These are phyloP conservation scores for Penicillium palitans DNA, from an alignment of 2,329 filamentous ascomycete genomes.

Conservation along the genomic window DNA sequence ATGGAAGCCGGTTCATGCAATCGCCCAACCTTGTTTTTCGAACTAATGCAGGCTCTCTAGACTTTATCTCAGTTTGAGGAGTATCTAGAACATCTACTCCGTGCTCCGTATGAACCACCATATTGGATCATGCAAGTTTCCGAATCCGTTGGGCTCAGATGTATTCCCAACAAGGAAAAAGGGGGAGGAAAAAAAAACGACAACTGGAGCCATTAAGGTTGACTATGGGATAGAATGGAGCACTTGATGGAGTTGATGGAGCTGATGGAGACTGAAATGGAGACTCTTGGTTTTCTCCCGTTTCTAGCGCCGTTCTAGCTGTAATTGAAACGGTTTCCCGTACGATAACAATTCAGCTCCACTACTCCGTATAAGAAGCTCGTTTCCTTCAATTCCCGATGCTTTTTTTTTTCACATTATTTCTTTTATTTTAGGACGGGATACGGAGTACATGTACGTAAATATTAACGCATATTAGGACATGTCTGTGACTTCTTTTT, in stretches of 20 bases:
- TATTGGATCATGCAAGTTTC: constrained; percentile 11
- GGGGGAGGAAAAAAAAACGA: neutral
- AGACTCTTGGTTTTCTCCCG: constrained; percentile 15
- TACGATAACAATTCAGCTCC: constrained; percentile 14
- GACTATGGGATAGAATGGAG: constrained; percentile 5
- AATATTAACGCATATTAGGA: neutral
- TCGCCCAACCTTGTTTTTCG: constrained; percentile 25
- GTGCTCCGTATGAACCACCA: constrained; percentile 10
- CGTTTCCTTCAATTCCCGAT: neutral
- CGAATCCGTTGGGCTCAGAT: neutral
- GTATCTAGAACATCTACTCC: neutral
- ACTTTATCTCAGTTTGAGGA: neutral
- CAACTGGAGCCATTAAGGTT: constrained; percentile 7
- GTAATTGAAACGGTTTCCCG: constrained; percentile 25
- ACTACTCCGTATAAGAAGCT: constrained; percentile 23
- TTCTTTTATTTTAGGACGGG: neutral
- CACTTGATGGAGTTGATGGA: neutral
- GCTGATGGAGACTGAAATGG: neutral
- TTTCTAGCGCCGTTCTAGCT: constrained; percentile 32
- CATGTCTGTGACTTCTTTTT: neutral
- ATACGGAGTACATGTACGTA: neutral
- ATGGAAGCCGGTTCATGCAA: constrained; percentile 29
- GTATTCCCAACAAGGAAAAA: constrained; percentile 6
- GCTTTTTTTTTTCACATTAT: neutral
- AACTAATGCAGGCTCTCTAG: constrained; percentile 32